Evolutionary conservation across 2,329 filamentous ascomycete species (phyloP).

Genomic region (Sordariomycetes sp.): DNA sequence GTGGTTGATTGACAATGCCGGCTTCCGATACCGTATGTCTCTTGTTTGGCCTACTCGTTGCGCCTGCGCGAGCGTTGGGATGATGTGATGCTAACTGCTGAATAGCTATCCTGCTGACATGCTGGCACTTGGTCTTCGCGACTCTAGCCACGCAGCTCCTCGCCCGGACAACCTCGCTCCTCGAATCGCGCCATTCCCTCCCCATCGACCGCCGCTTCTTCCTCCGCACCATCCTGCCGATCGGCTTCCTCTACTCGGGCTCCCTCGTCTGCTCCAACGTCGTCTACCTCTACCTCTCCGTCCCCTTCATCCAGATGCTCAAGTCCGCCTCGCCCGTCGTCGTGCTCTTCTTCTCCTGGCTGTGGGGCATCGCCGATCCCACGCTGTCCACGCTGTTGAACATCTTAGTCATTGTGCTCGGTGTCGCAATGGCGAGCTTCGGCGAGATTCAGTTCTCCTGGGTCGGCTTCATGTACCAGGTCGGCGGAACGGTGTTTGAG

Average conservation of each 20-base stretch:
- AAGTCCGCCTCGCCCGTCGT: slow-evolving; percentile 60
- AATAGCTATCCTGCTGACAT: slow-evolving; percentile 53
- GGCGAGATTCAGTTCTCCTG: slow-evolving; percentile 63
- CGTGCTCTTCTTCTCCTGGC: slow-evolving; percentile 57
- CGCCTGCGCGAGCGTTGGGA: no score
- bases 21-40: slow-evolving; percentile 48
- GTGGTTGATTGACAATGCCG: slow-evolving; percentile 67
- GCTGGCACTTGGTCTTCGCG: slow-evolving; percentile 60
- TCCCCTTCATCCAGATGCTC: slow-evolving; percentile 64
- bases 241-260: slow-evolving; percentile 56
- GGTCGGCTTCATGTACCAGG: slow-evolving; percentile 58
- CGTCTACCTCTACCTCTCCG: slow-evolving; percentile 58
- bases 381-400: slow-evolving; percentile 34
- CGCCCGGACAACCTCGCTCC: slow-evolving; percentile 51
- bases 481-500: slow-evolving; percentile 71
- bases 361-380: slow-evolving; percentile 40
- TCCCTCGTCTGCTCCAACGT: slow-evolving; percentile 59
- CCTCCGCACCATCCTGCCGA: slow-evolving; percentile 54
- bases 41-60: no score
- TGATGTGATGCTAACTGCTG: no score
- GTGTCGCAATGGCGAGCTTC: slow-evolving; percentile 41
- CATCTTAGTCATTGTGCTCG: slow-evolving; percentile 41
- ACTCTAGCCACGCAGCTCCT: slow-evolving; percentile 57
- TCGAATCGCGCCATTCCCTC: slow-evolving; percentile 54
- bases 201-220: slow-evolving; percentile 54